Evolutionary conservation across 495 filamentous ascomycete genomes (phyloP).

Genomic region (Lentithecium fluviatile): DNA sequence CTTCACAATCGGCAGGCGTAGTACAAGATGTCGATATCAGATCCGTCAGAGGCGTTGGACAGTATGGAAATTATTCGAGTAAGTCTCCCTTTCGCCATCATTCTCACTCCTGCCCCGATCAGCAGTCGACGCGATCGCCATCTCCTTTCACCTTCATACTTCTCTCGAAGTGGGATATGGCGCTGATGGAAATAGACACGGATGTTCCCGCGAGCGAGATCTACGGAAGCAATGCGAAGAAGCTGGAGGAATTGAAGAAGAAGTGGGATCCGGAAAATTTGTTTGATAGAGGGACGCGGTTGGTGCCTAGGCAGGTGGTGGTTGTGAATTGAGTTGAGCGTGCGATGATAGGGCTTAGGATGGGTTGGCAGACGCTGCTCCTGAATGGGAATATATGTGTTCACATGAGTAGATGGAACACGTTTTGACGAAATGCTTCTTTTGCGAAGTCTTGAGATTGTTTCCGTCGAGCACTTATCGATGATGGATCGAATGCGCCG

Average conservation of each 20-base stretch:
- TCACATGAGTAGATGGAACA: too few relatives aligned
- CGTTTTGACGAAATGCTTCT: too few relatives aligned
- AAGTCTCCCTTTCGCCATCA: slow-evolving; percentile 7
- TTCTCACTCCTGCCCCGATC: too few relatives aligned
- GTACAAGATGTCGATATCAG: slow-evolving; percentile 35
- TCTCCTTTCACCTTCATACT: too few relatives aligned
- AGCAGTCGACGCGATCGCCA: too few relatives aligned
- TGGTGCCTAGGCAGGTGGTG: slow-evolving; percentile 14
- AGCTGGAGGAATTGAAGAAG: slow-evolving; percentile 50
- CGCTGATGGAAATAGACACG: slow-evolving; percentile 22
- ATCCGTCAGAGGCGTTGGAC: slow-evolving; percentile 40
- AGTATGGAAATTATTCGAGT: slow-evolving; percentile 44
- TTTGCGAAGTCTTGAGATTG: too few relatives aligned
- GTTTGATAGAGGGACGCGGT: slow-evolving; percentile 40
- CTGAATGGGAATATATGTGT: too few relatives aligned
- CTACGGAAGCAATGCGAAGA: slow-evolving; percentile 51
- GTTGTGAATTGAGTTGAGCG: too few relatives aligned
- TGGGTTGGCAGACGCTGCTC: too few relatives aligned
- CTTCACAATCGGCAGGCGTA: slow-evolving; percentile 22
- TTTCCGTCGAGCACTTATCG: too few relatives aligned
- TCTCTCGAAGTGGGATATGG: not conserved
- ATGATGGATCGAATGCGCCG: too few relatives aligned
- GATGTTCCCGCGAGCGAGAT: slow-evolving; percentile 40
- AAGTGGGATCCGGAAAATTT: slow-evolving; percentile 58
- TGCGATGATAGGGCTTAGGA: too few relatives aligned